Percentiles rank a stretch among this genome's conserved stretches.
These are phyloP conservation scores for Yamadazyma trypodendri DNA, from an alignment of 1,139 yeast species.

Conservation along the genomic window DNA sequence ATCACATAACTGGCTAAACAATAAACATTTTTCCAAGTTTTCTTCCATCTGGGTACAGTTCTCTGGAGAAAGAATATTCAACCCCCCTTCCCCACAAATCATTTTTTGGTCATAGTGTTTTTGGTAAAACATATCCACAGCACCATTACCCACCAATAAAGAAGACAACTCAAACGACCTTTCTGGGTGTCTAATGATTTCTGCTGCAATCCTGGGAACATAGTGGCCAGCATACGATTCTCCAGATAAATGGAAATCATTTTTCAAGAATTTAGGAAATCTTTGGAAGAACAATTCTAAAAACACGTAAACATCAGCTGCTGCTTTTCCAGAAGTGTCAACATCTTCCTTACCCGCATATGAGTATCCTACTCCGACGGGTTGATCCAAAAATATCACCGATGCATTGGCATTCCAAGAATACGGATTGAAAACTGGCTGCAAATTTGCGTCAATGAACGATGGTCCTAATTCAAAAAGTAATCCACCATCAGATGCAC, in stretches of 20 bases:
- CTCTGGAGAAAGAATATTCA: slow-evolving; percentile 55
- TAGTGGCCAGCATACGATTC: slow-evolving; percentile 86
- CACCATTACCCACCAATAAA: slow-evolving; percentile 74
- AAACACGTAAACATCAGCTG: slow-evolving; percentile 69
- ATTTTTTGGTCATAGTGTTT: slow-evolving; percentile 65
- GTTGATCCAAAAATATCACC: slow-evolving; percentile 85
- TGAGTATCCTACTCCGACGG: slow-evolving; percentile 82
- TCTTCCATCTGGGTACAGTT: slow-evolving; percentile 53
- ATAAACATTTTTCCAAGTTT: slow-evolving; percentile 56
- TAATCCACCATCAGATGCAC: slow-evolving; percentile 67
- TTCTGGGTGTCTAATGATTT: slow-evolving; percentile 60
- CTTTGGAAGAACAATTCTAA: slow-evolving; percentile 68
- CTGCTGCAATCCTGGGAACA: slow-evolving; percentile 70
- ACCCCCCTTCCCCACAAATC: slow-evolving; percentile 79
- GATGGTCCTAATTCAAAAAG: slow-evolving; percentile 87
- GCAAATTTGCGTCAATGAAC: slow-evolving; percentile 55
- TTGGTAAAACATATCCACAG: slow-evolving; percentile 69
- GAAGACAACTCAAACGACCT: slow-evolving; percentile 63
- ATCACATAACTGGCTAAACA: slow-evolving; percentile 55
- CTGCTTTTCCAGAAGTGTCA: slow-evolving; percentile 62
- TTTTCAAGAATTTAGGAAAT: slow-evolving; percentile 54
- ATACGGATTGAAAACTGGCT: slow-evolving; percentile 68
- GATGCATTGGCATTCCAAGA: slow-evolving; percentile 87
- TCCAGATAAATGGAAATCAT: slow-evolving; percentile 73
- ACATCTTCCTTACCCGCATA: slow-evolving; percentile 52